A percentile compares a stretch with the other conserved stretches of the same genome.
Conservation (phyloP, 257 asterid species). For the Striga asiatica region DNA sequence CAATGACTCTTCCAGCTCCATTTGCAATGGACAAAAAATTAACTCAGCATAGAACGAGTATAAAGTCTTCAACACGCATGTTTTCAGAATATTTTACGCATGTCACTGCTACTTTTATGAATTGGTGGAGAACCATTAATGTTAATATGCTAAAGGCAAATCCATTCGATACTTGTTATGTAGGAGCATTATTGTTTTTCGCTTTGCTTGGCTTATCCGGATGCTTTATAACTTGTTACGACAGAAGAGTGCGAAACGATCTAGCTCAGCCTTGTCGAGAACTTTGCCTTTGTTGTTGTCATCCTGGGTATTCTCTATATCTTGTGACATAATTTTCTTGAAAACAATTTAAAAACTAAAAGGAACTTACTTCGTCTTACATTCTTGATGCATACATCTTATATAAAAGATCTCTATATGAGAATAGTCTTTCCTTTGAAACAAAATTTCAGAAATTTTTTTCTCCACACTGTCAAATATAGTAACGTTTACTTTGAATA, state of each 20-base stretch:
- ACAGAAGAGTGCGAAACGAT: conserved; percentile 91
- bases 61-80: neutral
- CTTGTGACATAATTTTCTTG: conserved; percentile 7
- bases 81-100: neutral
- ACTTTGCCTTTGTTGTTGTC: conserved; percentile 92
- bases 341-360: too few relatives aligned
- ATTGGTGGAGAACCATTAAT: conserved; percentile 3
- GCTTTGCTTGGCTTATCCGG: conserved; percentile 91
- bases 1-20: too few relatives aligned
- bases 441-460: too few relatives aligned
- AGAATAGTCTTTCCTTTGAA: neutral
- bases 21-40: too few relatives aligned
- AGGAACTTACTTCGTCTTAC: neutral
- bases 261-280: conserved; percentile 98
- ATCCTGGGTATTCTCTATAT: conserved; percentile 55
- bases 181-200: conserved; percentile 89
- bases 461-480: too few relatives aligned
- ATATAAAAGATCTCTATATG: neutral
- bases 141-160: conserved; percentile 3
- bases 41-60: too few relatives aligned
- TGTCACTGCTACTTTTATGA: neutral
- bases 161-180: neutral
- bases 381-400: neutral
- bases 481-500: too few relatives aligned
- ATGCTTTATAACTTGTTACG: conserved; percentile 92